phyloP scores from a whole-genome alignment of 148 eudicot species.

The Rhododendron vialii region DNA sequence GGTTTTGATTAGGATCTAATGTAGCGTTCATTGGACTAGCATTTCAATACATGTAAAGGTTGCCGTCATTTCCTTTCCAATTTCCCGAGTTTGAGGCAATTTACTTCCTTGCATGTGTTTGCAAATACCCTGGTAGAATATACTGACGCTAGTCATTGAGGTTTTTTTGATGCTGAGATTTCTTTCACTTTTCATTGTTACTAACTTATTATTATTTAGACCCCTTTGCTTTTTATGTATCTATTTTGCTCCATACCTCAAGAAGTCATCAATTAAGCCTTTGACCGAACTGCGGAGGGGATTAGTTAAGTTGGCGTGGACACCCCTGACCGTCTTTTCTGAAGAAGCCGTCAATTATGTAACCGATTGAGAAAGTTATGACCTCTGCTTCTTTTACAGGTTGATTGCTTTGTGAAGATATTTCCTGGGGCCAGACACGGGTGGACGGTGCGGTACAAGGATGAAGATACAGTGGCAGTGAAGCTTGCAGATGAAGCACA shows the following conservation, averaged over 20 bases:
- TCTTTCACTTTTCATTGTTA: not conserved
- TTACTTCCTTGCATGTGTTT: not conserved
- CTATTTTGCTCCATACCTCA: not conserved
- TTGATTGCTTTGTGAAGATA: conserved; percentile 54
- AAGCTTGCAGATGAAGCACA: conserved; percentile 59
- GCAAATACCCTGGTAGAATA: not conserved
- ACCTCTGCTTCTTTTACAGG: conserved; percentile 20
- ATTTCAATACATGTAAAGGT: not conserved
- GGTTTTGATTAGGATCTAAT: not conserved
- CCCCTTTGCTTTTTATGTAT: not conserved
- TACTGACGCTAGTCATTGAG: not conserved
- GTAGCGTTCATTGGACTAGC: not conserved
- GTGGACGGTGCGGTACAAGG: conserved; percentile 53
- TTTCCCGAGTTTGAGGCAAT: not conserved
- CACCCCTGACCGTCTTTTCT: too few species aligned
- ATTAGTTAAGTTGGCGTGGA: too few species aligned
- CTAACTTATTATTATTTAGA: not conserved
- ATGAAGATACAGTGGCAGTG: conserved; percentile 43
- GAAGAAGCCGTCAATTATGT: too few species aligned
- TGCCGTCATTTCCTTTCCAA: not conserved
- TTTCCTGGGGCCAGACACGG: conserved; percentile 63
- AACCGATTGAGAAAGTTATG: not conserved
- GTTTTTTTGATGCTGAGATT: not conserved
- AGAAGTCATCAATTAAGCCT: not conserved
- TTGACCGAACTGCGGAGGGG: too few species aligned